Conservation (phyloP, 768 basidiomycete species). For the Panus rudis region DNA sequence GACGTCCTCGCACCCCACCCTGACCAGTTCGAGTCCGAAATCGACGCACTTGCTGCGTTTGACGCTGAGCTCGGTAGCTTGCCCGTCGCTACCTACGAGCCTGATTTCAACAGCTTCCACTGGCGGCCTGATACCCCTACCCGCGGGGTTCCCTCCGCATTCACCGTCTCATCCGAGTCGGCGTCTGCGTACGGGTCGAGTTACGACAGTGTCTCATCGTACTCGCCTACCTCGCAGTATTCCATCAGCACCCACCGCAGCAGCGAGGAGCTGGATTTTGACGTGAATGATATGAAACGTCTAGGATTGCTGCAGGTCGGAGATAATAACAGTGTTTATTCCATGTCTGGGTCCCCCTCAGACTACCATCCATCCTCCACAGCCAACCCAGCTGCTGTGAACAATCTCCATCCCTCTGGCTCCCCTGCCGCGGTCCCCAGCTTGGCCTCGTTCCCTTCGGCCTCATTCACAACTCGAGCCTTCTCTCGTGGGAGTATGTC, state of each 20-base stretch:
- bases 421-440: slow-evolving; percentile 40
- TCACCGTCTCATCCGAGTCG: slow-evolving; percentile 76
- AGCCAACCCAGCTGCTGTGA: slow-evolving; percentile 3
- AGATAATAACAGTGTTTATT: too few relatives aligned
- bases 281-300: slow-evolving; percentile 61
- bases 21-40: slow-evolving; percentile 66
- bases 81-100: slow-evolving; percentile 56
- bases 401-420: slow-evolving; percentile 32
- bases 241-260: slow-evolving; percentile 31
- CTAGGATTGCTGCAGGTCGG: slow-evolving; percentile 11
- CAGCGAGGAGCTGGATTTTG: slow-evolving; percentile 35
- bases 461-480: slow-evolving; percentile 15
- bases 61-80: slow-evolving; percentile 39
- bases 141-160: slow-evolving; percentile 67
- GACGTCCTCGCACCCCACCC: slow-evolving; percentile 14
- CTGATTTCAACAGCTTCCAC: slow-evolving; percentile 39
- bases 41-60: slow-evolving; percentile 39
- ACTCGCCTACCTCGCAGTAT: slow-evolving; percentile 49
- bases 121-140: slow-evolving; percentile 56
- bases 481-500: slow-evolving; percentile 50
- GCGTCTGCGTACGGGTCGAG: slow-evolving; percentile 44
- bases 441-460: slow-evolving; percentile 18
- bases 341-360: slow-evolving; percentile 29
- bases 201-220: slow-evolving; percentile 56
- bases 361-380: slow-evolving; percentile 49